phyloP scores from a whole-genome alignment of 2,329 filamentous ascomycete species.

The Botrytis pseudocinerea region DNA sequence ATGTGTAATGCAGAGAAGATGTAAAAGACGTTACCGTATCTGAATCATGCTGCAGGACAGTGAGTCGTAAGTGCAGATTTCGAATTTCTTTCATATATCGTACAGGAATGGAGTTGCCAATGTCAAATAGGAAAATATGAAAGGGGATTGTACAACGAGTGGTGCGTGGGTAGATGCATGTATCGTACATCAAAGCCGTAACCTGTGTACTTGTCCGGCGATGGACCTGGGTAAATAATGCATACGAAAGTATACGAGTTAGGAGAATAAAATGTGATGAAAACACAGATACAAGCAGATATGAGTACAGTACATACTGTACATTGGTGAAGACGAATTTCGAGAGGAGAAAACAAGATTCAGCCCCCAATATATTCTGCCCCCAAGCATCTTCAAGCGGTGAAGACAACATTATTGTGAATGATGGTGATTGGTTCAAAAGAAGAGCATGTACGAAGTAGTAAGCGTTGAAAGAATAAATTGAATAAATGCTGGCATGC shows the following conservation, averaged over 20 bases:
- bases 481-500: not conserved
- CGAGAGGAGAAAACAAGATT: not conserved
- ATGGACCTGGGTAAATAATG: not conserved
- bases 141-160: not conserved
- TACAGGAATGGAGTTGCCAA: not conserved
- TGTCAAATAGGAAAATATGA: not conserved
- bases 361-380: conserved; percentile 6
- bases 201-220: not conserved
- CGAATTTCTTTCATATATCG: not conserved
- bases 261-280: not conserved
- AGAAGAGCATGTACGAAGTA: not conserved
- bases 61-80: conserved; percentile 7
- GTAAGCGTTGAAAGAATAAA: not conserved
- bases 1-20: not conserved
- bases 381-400: not conserved
- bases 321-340: not conserved
- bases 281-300: not conserved
- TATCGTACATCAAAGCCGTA: not conserved
- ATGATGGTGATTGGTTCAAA: not conserved
- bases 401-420: not conserved
- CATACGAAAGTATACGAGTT: not conserved
- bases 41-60: not conserved
- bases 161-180: conserved; percentile 9
- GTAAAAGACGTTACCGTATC: not conserved
- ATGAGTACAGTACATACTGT: not conserved